A percentile compares a stretch with the other conserved stretches of the same genome.
phyloP scores from a whole-genome alignment of 164 flowering plant genomes.

The Piper betle region DNA sequence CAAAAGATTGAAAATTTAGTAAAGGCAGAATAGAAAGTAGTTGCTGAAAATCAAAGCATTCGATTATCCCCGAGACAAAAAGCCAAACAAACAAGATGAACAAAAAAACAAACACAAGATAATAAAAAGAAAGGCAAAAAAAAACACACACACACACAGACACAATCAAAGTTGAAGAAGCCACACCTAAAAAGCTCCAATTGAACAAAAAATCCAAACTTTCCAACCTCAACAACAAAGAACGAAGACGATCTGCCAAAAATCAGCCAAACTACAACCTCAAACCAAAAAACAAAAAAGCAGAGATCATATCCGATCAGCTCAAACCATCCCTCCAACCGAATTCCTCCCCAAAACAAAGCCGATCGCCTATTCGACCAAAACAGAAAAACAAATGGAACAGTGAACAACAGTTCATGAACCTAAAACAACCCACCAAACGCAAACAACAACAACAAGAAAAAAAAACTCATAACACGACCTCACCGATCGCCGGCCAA shows the following conservation, averaged over 20 bases:
- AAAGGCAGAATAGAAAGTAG: too few relatives aligned
- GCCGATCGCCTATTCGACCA: not conserved
- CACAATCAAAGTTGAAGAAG: too few relatives aligned
- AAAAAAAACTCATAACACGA: not conserved
- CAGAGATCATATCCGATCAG: not conserved
- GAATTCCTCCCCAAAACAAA: not conserved
- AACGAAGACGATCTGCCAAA: constrained; percentile 1
- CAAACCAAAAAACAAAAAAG: not conserved
- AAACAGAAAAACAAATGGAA: too few relatives aligned
- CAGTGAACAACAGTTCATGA: too few relatives aligned
- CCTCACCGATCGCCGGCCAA: not conserved
- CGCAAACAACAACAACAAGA: not conserved
- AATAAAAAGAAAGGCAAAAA: not conserved
- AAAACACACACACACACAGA: not conserved
- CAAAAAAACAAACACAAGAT: not conserved
- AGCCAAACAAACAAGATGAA: not conserved
- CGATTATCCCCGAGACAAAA: too few relatives aligned
- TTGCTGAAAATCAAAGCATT: not conserved
- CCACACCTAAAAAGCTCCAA: not conserved
- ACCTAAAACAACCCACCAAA: not conserved
- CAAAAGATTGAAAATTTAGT: too few relatives aligned
- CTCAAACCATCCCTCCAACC: not conserved
- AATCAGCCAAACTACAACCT: not conserved
- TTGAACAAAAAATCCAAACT: not conserved
- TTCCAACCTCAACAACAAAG: not conserved